Conservation (phyloP, 176 grass and related monocot genomes). For the Elymus sibiricus region DNA sequence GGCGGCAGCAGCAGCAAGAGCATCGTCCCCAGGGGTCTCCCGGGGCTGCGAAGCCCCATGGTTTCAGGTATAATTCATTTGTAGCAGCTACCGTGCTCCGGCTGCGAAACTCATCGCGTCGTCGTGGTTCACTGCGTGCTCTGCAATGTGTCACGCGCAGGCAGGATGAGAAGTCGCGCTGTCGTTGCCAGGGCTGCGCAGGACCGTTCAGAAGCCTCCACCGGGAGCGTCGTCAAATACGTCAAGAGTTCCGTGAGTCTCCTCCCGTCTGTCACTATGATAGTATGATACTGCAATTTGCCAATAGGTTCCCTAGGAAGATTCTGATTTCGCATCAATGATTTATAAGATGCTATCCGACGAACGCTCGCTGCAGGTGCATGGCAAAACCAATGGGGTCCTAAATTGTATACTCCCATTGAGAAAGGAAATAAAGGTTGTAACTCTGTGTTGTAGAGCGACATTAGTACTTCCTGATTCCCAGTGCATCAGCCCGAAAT, state of each 20-base stretch:
- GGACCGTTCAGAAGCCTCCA: constrained; percentile 60
- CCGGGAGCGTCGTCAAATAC: constrained; percentile 61
- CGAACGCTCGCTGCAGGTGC: too few relatives aligned
- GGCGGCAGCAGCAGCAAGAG: neutral
- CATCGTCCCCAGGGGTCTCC: neutral
- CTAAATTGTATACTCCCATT: too few relatives aligned
- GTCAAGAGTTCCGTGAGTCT: constrained; percentile 70
- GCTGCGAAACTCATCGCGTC: neutral
- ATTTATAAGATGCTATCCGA: too few relatives aligned
- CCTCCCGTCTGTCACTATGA: neutral
- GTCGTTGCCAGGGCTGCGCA: constrained; percentile 48
- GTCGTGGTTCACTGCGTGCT: neutral
- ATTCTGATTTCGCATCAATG: neutral
- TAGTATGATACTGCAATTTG: neutral
- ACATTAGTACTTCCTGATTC: too few relatives aligned
- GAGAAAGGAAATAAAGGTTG: too few relatives aligned
- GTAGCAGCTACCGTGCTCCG: neutral
- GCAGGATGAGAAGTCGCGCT: constrained; percentile 29
- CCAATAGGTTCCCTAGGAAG: neutral
- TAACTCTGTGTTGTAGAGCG: too few relatives aligned
- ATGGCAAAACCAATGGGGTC: too few relatives aligned
- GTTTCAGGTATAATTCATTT: constrained; percentile 32
- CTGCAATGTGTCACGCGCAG: constrained; percentile 19
- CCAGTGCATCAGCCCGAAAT: too few relatives aligned
- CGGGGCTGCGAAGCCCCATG: constrained; percentile 14